Evolutionary conservation across 75 land plant species (phyloP).

Genomic region (Pinus taeda): DNA sequence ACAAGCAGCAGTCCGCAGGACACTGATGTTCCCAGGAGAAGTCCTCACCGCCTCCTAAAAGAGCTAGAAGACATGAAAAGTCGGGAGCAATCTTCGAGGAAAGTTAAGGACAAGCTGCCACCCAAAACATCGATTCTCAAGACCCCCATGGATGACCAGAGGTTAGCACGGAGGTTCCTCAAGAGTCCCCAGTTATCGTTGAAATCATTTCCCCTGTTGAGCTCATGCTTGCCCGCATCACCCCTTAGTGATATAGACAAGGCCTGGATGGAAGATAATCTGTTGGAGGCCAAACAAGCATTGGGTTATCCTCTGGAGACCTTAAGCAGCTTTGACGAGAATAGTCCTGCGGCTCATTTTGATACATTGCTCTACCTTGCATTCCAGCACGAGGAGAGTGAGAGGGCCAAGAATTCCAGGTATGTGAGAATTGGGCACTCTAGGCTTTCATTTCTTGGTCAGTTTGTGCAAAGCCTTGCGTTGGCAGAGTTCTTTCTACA

Average conservation of each 20-base stretch:
- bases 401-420: constrained; percentile 35
- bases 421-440: constrained; percentile 76
- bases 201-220: constrained; percentile 70
- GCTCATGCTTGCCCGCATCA: constrained; percentile 77
- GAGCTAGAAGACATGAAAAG: constrained; percentile 54
- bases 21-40: constrained; percentile 16
- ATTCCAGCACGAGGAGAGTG: constrained; percentile 74
- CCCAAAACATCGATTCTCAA: constrained; percentile 54
- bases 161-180: constrained; percentile 63
- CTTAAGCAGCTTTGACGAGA: constrained; percentile 40
- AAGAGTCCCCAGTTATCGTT: constrained; percentile 77
- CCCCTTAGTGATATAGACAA: constrained; percentile 58
- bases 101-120: constrained; percentile 38
- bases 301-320: constrained; percentile 75
- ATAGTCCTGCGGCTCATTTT: constrained; percentile 74
- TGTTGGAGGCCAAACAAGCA: constrained; percentile 85
- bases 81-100: constrained; percentile 6
- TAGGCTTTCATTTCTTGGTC: constrained; percentile 79
- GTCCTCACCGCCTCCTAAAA: constrained; percentile 56
- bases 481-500: constrained; percentile 74
- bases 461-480: constrained; percentile 77
- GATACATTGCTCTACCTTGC: constrained; percentile 83
- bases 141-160: constrained; percentile 76
- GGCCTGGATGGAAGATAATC: constrained; percentile 85
- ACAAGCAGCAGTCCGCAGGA: no score